Evolutionary conservation across 1,284 basidiomycete species (phyloP).

Genomic region (Leccinum subrobustum): DNA sequence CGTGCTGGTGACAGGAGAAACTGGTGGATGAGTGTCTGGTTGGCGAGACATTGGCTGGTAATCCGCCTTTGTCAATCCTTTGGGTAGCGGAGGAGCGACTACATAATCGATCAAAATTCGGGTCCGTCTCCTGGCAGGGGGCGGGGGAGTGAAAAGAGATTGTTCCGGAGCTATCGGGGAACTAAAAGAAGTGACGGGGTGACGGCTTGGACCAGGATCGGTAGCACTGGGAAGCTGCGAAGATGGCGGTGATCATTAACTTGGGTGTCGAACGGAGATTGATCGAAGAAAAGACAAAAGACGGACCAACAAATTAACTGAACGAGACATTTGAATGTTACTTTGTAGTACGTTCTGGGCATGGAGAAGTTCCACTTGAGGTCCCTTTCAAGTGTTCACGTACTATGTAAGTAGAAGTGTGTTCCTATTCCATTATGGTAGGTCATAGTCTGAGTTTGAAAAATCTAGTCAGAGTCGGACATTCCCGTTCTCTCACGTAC

Average conservation of each 20-base stretch:
- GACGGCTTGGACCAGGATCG: conserved; percentile 9
- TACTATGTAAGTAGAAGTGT: not conserved
- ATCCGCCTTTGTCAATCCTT: conserved; percentile 21
- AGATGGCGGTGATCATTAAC: conserved; percentile 3
- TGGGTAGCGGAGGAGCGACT: conserved; percentile 21
- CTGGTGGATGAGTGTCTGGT: not conserved
- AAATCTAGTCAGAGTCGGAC: not conserved
- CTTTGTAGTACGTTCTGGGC: conserved; percentile 11
- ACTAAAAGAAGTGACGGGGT: not conserved
- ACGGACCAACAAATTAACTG: conserved; percentile 23
- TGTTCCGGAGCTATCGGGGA: conserved; percentile 13
- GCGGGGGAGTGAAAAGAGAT: conserved; percentile 34
- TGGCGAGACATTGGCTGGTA: conserved; percentile 15
- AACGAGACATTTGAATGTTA: conserved; percentile 17
- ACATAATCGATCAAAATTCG: conserved; percentile 19
- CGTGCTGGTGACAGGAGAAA: not conserved
- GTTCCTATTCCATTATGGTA: not conserved
- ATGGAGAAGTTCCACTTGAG: not conserved
- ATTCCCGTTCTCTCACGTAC: not conserved
- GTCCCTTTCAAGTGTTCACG: not conserved
- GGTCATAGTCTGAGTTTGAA: not conserved
- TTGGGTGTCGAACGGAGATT: not conserved
- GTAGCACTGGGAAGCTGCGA: conserved; percentile 7
- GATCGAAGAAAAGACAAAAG: conserved; percentile 1
- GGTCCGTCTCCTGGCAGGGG: conserved; percentile 10